A percentile compares a stretch with the other conserved stretches of the same genome.
phyloP scores from a whole-genome alignment of 129 eudicot genomes.

The Arctium lappa region DNA sequence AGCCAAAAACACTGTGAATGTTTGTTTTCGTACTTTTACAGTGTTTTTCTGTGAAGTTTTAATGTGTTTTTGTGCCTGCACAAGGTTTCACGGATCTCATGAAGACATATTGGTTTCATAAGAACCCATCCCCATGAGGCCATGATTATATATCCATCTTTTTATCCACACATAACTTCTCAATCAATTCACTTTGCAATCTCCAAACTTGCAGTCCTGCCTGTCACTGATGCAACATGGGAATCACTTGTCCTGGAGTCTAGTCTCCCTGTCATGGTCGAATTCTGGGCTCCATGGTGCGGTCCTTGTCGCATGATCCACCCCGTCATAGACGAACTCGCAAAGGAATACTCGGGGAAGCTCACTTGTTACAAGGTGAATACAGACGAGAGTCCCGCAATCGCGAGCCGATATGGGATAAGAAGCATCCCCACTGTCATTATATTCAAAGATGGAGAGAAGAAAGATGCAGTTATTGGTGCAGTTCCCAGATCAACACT shows the following conservation, averaged over 20 bases:
- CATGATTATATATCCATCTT: neutral
- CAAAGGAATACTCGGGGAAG: conserved; percentile 69
- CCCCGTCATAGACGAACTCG: conserved; percentile 82
- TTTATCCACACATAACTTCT: neutral
- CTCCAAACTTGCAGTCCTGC: conserved; percentile 45
- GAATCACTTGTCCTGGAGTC: conserved; percentile 61
- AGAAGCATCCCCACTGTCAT: conserved; percentile 96
- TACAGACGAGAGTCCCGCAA: conserved; percentile 76
- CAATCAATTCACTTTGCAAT: neutral
- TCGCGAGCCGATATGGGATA: conserved; percentile 76
- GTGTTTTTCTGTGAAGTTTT: no score
- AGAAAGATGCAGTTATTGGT: conserved; percentile 91
- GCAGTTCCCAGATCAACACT: conserved; percentile 87
- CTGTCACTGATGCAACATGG: conserved; percentile 59
- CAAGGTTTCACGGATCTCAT: neutral
- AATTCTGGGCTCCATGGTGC: conserved; percentile 99
- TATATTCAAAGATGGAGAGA: conserved; percentile 86
- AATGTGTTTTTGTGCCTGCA: neutral
- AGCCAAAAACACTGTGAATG: no score
- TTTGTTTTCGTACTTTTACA: no score
- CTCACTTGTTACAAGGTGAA: conserved; percentile 88
- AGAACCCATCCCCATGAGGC: neutral
- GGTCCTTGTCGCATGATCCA: conserved; percentile 97
- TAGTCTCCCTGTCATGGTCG: conserved; percentile 67
- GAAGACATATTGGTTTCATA: neutral